Evolutionary conservation across 257 asterid species (phyloP).

Genomic region (Parsonsia alboflavescens): DNA sequence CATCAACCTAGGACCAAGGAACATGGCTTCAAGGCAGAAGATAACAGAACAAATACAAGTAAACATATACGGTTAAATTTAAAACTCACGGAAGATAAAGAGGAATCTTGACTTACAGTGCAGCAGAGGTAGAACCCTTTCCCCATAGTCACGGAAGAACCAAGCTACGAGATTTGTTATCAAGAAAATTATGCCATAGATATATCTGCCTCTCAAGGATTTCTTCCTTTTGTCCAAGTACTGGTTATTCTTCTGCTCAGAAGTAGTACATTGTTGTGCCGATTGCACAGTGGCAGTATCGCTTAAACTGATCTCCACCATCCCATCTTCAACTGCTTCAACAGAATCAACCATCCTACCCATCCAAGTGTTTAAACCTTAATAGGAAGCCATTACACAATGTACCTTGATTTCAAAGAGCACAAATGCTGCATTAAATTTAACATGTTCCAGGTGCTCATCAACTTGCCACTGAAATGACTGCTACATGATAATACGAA

Average conservation of each 20-base stretch:
- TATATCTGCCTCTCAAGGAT: constrained; percentile 66
- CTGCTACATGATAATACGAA: no score
- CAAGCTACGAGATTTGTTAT: constrained; percentile 70
- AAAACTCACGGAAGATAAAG: neutral
- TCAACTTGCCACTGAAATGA: neutral
- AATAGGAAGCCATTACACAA: neutral
- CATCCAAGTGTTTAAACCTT: constrained; percentile 1
- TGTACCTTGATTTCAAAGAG: neutral
- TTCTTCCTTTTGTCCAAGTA: constrained; percentile 43
- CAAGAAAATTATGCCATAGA: constrained; percentile 62
- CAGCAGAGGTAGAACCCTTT: constrained; percentile 50
- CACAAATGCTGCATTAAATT: neutral
- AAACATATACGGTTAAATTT: no score
- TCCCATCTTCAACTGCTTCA: constrained; percentile 18
- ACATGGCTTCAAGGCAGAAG: neutral
- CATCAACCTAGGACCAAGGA: neutral
- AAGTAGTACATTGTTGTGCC: constrained; percentile 13
- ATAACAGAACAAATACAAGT: neutral
- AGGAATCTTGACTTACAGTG: constrained; percentile 48
- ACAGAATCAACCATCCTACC: constrained; percentile 39
- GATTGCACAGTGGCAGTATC: constrained; percentile 22
- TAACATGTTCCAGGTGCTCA: neutral
- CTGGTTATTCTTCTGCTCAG: constrained; percentile 30
- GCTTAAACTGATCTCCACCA: constrained; percentile 26
- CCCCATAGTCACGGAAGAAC: constrained; percentile 83